Evolutionary conservation across 805 yeast genomes (phyloP).

Genomic region (Millerago galiae): DNA sequence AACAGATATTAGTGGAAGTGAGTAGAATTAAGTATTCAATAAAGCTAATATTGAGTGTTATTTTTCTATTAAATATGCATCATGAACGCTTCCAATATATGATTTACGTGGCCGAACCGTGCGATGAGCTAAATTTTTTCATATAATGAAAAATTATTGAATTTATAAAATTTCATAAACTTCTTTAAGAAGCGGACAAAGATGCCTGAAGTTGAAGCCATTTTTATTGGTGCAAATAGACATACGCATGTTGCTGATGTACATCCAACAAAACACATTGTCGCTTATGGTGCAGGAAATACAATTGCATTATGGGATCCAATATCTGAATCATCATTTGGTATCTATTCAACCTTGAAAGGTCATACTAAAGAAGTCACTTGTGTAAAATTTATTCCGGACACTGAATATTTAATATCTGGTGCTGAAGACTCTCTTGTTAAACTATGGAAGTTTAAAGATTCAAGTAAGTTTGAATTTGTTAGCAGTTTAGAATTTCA

Average conservation of each 20-base stretch:
- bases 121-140: not conserved
- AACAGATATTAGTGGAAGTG: too few species aligned
- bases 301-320: constrained; percentile 71
- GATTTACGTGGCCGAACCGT: constrained; percentile 5
- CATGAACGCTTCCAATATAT: too few species aligned
- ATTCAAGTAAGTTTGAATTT: constrained; percentile 14
- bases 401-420: constrained; percentile 42
- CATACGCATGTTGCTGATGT: constrained; percentile 57
- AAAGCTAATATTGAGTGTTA: too few species aligned
- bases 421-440: constrained; percentile 64
- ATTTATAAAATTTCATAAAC: not conserved
- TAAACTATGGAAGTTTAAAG: constrained; percentile 47
- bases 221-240: constrained; percentile 68
- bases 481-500: constrained; percentile 34
- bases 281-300: constrained; percentile 70
- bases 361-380: constrained; percentile 60
- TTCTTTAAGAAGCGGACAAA: not conserved
- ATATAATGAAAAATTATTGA: not conserved
- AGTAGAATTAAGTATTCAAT: too few species aligned
- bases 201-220: constrained; percentile 37
- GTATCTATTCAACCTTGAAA: constrained; percentile 51
- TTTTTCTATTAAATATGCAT: too few species aligned
- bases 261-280: constrained; percentile 28
- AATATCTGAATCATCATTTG: constrained; percentile 31
- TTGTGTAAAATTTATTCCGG: constrained; percentile 53